These are phyloP conservation scores for Boletus rex-veris DNA, from an alignment of 768 basidiomycete genomes.

Conservation along the genomic window DNA sequence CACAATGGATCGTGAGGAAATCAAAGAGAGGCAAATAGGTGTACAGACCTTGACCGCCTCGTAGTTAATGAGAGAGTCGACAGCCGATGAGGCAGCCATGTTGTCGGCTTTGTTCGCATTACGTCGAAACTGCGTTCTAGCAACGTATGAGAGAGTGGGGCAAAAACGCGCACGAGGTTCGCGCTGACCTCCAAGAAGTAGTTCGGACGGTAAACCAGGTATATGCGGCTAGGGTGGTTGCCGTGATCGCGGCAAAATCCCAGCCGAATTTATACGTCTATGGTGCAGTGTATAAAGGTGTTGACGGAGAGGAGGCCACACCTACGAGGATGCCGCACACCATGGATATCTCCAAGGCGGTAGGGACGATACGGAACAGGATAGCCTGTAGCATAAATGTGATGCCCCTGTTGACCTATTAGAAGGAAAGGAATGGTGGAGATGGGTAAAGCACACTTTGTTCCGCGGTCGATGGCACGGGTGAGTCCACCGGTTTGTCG, in stretches of 20 bases:
- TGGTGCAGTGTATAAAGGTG: not conserved
- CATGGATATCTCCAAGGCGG: slow-evolving; percentile 92
- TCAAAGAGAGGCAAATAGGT: not conserved
- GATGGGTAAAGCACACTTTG: slow-evolving; percentile 60
- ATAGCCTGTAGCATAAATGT: slow-evolving; percentile 92
- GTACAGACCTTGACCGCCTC: slow-evolving; percentile 89
- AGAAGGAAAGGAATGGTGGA: not conserved
- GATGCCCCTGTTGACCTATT: slow-evolving; percentile 65
- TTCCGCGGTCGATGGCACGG: slow-evolving; percentile 94
- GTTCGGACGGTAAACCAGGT: slow-evolving; percentile 97
- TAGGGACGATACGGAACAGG: slow-evolving; percentile 92
- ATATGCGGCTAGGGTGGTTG: slow-evolving; percentile 80
- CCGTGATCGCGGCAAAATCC: slow-evolving; percentile 93
- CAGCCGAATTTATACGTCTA: slow-evolving; percentile 97
- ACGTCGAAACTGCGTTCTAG: slow-evolving; percentile 86
- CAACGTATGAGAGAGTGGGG: not conserved
- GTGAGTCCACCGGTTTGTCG: slow-evolving; percentile 96
- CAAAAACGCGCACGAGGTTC: not conserved
- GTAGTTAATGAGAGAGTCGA: slow-evolving; percentile 96
- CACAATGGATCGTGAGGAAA: not conserved
- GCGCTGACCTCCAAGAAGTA: slow-evolving; percentile 85
- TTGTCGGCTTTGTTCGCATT: slow-evolving; percentile 97
- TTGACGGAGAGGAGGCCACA: not conserved
- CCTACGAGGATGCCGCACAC: slow-evolving; percentile 95
- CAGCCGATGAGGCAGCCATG: slow-evolving; percentile 88